These are phyloP conservation scores for Zygoascus sp. DNA, from an alignment of 1,139 yeast genomes.

Conservation along the genomic window DNA sequence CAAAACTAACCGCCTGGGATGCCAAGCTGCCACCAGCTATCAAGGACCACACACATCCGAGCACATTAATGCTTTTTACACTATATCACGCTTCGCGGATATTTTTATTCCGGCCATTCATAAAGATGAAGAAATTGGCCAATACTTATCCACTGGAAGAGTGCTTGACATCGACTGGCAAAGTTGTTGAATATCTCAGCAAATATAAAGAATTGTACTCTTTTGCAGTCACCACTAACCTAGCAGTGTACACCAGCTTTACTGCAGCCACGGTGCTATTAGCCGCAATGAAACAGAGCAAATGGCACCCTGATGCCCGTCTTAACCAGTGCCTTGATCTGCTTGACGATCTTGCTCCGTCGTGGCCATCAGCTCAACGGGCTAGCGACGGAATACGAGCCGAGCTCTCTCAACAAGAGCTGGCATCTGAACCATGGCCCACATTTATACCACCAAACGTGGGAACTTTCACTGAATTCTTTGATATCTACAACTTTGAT, in stretches of 20 bases:
- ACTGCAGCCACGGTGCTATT: conserved; percentile 25
- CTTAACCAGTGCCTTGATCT: conserved; percentile 14
- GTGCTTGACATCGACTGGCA: conserved; percentile 17
- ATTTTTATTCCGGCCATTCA: conserved; percentile 20
- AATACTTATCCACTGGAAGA: neutral
- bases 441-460: neutral
- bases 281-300: conserved; percentile 11
- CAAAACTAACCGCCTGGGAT: conserved; percentile 23
- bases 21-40: conserved; percentile 19
- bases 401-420: neutral
- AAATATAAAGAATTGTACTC: conserved; percentile 21
- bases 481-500: neutral
- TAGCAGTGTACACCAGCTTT: conserved; percentile 25
- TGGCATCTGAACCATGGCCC: neutral
- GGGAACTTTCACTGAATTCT: neutral
- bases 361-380: conserved; percentile 17
- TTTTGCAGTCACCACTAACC: conserved; percentile 21
- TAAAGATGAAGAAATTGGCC: neutral
- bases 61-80: conserved; percentile 23
- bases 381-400: conserved; percentile 1
- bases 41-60: conserved; percentile 19
- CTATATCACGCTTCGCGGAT: conserved; percentile 23
- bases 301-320: neutral
- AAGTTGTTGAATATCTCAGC: conserved; percentile 14
- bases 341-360: conserved; percentile 18